These are phyloP conservation scores for Vigna unguiculata DNA, from an alignment of 306 rosid genomes.

Conservation along the genomic window DNA sequence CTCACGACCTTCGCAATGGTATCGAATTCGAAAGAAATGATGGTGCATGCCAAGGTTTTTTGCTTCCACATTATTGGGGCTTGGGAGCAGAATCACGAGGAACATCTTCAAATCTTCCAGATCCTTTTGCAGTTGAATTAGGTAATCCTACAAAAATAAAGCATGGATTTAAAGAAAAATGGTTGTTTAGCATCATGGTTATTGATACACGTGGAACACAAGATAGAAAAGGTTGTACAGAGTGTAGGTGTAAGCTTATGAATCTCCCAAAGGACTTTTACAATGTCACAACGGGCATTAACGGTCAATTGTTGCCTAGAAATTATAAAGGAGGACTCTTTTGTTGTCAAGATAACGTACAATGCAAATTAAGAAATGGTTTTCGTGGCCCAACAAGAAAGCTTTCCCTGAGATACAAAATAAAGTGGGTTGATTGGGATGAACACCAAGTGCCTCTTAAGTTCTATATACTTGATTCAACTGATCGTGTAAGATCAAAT, in stretches of 20 bases:
- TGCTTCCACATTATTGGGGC: not conserved
- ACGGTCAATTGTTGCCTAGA: not conserved
- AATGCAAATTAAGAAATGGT: constrained; percentile 19
- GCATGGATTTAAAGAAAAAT: not conserved
- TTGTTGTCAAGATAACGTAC: constrained; percentile 1
- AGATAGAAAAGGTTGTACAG: not conserved
- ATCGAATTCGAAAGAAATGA: not conserved
- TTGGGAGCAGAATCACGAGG: not conserved
- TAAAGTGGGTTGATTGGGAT: constrained; percentile 33
- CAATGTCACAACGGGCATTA: not conserved
- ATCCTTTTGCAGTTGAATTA: not conserved
- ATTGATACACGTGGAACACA: not conserved
- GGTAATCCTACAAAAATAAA: not conserved
- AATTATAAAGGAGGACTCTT: constrained; percentile 7
- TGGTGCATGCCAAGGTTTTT: not conserved
- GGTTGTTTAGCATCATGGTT: not conserved
- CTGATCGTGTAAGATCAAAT: not conserved
- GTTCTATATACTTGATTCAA: constrained; percentile 13
- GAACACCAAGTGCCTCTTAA: constrained; percentile 9
- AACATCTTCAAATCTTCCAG: not conserved
- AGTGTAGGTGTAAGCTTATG: not conserved
- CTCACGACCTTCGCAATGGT: not conserved
- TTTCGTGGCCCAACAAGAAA: not conserved
- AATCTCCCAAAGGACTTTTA: not conserved
- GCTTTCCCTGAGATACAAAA: constrained; percentile 13